Evolutionary conservation across 2,329 filamentous ascomycete species (phyloP).

Genomic region (Fusarium virguliforme): DNA sequence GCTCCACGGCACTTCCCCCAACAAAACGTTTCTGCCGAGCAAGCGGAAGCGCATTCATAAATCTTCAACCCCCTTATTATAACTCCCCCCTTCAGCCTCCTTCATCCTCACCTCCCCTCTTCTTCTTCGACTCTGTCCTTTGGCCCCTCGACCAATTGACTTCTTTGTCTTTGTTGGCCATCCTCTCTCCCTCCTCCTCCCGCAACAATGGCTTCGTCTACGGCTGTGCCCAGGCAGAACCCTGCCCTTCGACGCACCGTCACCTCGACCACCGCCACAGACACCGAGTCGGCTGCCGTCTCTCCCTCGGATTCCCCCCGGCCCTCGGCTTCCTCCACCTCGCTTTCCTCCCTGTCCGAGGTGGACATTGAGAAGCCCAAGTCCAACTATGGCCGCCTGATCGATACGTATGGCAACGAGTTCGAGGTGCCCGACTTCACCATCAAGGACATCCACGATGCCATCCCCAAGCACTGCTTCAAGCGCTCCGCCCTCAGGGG

Average conservation of each 20-base stretch:
- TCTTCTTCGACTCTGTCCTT: constrained; percentile 24
- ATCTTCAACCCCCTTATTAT: constrained; percentile 43
- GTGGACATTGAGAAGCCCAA: constrained; percentile 62
- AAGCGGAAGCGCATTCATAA: constrained; percentile 39
- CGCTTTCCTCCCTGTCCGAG: constrained; percentile 89
- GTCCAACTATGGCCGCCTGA: constrained; percentile 73
- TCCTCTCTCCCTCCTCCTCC: constrained; percentile 21
- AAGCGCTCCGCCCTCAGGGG: constrained; percentile 85
- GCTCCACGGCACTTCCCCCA: constrained; percentile 48
- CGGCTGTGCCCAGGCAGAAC: constrained; percentile 60
- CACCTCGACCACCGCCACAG: constrained; percentile 64
- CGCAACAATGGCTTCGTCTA: constrained; percentile 62
- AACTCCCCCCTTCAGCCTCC: constrained; percentile 10
- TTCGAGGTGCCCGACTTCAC: constrained; percentile 96
- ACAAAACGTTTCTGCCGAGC: constrained; percentile 49
- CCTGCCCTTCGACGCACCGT: constrained; percentile 66
- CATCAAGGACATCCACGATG: constrained; percentile 97
- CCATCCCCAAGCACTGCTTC: constrained; percentile 98
- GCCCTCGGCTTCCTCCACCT: constrained; percentile 85
- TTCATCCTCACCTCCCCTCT: constrained; percentile 20
- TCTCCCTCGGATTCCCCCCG: constrained; percentile 74
- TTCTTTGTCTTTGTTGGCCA: constrained; percentile 39
- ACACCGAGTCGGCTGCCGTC: constrained; percentile 69
- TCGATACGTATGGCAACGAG: constrained; percentile 95
- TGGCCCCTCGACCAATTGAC: constrained; percentile 44